phyloP scores from a whole-genome alignment of 2,329 filamentous ascomycete genomes.

The Aureobasidium sp. region DNA sequence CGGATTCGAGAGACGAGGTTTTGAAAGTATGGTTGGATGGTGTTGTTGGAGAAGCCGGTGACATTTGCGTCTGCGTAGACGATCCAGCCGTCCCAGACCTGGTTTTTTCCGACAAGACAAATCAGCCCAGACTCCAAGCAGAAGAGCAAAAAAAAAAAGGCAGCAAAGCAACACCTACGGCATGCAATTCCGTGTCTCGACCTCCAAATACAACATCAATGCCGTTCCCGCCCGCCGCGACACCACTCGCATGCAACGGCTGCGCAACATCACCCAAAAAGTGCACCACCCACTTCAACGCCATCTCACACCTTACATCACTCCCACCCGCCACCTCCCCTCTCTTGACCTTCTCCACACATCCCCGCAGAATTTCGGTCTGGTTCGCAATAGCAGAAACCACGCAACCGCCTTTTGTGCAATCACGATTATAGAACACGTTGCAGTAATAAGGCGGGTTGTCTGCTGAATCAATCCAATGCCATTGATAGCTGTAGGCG shows the following conservation, averaged over 20 bases:
- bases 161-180: slow-evolving; percentile 22
- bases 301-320: slow-evolving; percentile 34
- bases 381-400: slow-evolving; percentile 38
- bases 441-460: slow-evolving; percentile 28
- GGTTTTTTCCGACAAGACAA: no score
- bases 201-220: slow-evolving; percentile 33
- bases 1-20: slow-evolving; percentile 31
- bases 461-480: slow-evolving; percentile 36
- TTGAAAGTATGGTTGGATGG: slow-evolving; percentile 33
- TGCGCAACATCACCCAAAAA: slow-evolving; percentile 38
- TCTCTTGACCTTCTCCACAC: slow-evolving; percentile 29
- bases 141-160: not conserved
- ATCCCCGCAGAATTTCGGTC: slow-evolving; percentile 33
- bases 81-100: slow-evolving; percentile 37
- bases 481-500: slow-evolving; percentile 38
- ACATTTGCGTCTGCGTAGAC: slow-evolving; percentile 33
- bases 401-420: slow-evolving; percentile 34
- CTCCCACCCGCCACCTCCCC: slow-evolving; percentile 21
- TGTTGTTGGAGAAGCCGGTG: slow-evolving; percentile 30
- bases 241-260: slow-evolving; percentile 35
- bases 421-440: slow-evolving; percentile 33
- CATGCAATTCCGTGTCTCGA: slow-evolving; percentile 31
- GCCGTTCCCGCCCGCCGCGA: slow-evolving; percentile 34
- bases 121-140: no score
- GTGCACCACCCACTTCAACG: slow-evolving; percentile 37